phyloP scores from a whole-genome alignment of 1,284 basidiomycete genomes.

The Naganishia liquefaciens region DNA sequence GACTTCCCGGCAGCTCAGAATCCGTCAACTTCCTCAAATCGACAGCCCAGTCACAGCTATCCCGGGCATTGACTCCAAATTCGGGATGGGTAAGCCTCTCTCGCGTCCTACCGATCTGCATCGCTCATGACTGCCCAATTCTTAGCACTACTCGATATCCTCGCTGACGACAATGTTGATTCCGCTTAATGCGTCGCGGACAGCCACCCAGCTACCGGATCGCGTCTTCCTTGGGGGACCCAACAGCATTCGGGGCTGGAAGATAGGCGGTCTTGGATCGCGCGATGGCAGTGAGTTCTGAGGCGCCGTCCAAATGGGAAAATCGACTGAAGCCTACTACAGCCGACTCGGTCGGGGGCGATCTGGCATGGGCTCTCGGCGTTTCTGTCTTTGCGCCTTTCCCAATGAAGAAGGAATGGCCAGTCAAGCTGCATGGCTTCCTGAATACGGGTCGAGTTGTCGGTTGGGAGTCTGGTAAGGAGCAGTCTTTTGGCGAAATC shows the following conservation, averaged over 20 bases:
- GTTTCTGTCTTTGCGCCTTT: conserved; percentile 77
- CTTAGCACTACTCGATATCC: conserved; percentile 49
- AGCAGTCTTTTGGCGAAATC: too few species aligned
- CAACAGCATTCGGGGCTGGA: conserved; percentile 83
- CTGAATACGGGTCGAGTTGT: conserved; percentile 84
- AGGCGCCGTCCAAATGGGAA: not conserved
- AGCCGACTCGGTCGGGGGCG: conserved; percentile 81
- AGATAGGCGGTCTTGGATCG: conserved; percentile 79
- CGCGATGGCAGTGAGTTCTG: conserved; percentile 67
- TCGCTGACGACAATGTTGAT: conserved; percentile 49
- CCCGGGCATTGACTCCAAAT: conserved; percentile 59
- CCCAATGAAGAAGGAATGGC: conserved; percentile 79
- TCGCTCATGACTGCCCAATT: not conserved
- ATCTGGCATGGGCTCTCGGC: conserved; percentile 82
- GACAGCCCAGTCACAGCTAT: conserved; percentile 67
- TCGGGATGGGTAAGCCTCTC: conserved; percentile 50
- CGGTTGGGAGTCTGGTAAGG: conserved; percentile 62
- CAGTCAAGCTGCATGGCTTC: conserved; percentile 81
- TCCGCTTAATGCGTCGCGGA: conserved; percentile 42
- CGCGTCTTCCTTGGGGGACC: conserved; percentile 93
- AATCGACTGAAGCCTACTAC: not conserved
- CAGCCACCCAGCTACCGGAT: conserved; percentile 65
- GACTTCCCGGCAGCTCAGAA: conserved; percentile 67
- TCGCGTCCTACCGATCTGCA: not conserved
- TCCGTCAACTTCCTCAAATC: conserved; percentile 66